phyloP scores from a whole-genome alignment of 257 asterid species.

The Agastache rugosa region DNA sequence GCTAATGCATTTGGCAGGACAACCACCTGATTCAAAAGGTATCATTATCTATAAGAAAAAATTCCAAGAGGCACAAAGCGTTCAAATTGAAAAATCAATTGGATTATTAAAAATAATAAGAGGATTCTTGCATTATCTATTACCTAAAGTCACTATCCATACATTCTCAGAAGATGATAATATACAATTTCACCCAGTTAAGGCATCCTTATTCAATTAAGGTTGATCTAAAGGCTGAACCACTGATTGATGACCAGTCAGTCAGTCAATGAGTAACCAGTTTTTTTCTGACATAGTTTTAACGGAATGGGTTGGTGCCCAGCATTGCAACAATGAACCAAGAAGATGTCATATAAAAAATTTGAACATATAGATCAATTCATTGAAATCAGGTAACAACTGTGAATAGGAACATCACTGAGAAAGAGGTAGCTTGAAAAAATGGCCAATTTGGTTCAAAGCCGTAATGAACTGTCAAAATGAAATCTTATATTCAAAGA shows the following conservation, averaged over 20 bases:
- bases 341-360: background rate
- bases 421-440: background rate
- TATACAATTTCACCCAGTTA: background rate
- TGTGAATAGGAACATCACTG: background rate
- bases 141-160: background rate
- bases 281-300: conserved; percentile 6
- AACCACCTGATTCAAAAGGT: background rate
- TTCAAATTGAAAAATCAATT: conserved; percentile 1
- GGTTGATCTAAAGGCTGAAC: conserved; percentile 6
- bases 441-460: background rate
- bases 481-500: background rate
- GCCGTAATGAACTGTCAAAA: background rate
- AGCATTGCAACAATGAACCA: background rate
- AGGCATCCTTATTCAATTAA: background rate
- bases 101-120: background rate
- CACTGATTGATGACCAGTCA: background rate
- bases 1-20: background rate
- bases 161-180: background rate
- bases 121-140: background rate
- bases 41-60: background rate
- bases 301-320: background rate
- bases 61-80: background rate
- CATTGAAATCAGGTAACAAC: background rate
- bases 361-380: background rate
- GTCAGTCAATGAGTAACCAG: background rate